Base-by-base conservation (phyloP, 2,329 filamentous ascomycete species). In the Clonostachys solani region DNA sequence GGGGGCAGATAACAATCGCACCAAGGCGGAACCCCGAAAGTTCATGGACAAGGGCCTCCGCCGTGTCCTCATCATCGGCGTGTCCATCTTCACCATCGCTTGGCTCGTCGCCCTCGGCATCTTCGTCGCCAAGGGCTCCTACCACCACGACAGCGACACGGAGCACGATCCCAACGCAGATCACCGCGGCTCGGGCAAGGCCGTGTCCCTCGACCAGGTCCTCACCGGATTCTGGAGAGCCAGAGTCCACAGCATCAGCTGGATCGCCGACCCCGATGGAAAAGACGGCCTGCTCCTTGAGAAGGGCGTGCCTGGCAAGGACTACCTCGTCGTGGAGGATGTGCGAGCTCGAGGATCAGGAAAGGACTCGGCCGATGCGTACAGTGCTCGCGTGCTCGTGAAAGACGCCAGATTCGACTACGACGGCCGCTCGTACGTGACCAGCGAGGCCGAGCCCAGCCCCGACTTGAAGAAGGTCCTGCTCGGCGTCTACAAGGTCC, bases 211-310 rank as follows among this genome's bases (percentile, higher is more conserved):
- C 48, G 83, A 89, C 42, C 84, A 90, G 61, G 74, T 94, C 10
- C 72, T 86, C 57, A 60, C 60, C 2, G 86, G 87, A 4, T 72
- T 76, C 56, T 95, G 87, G 83, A 71, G 66, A 18, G 65, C 86
- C n/a, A 67, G 66, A 36, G 76, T 69, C 41, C 84, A 89, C 52
- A 77, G 75, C 33, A 87, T 94, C 51, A 80, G 79, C 54, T 95
- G 89, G 89, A 86, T 94, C 44, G 76, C 79, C 33, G 87, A 88
- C 1, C 79, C 87, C 1, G 73, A 83, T 42, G 87, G 85, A 13
- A 84, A 90, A 61, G 94, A 99, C 61, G 94, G 94, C 2, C 65
- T 97, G 49, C 66, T 99, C 54, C 78, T 99, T 17, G 87, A 96
- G 65, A 77, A 80, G 58, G 83, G 76, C 44, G 79, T 75, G 1